Evolutionary conservation across 768 basidiomycete species (phyloP).

Genomic region (Lactarius sp.): DNA sequence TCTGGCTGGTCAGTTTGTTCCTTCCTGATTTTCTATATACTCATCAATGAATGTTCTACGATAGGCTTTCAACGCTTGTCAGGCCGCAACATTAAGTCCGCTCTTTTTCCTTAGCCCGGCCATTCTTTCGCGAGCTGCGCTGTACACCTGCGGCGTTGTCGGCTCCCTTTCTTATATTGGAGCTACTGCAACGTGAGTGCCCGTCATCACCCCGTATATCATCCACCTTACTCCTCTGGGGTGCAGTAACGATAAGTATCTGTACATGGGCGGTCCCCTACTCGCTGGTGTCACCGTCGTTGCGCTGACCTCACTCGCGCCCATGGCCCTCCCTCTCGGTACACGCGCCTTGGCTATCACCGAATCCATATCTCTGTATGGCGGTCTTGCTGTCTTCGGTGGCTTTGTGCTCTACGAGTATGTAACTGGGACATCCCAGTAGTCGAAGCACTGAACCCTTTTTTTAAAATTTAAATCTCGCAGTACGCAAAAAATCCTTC

Average conservation of each 20-base stretch:
- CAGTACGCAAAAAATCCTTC: constrained; percentile 81
- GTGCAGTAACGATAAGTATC: constrained; percentile 66
- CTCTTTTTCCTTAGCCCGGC: constrained; percentile 87
- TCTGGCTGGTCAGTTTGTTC: constrained; percentile 60
- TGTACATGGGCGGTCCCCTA: constrained; percentile 83
- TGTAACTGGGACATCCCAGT: constrained; percentile 26
- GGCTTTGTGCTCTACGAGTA: constrained; percentile 87
- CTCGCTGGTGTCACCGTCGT: constrained; percentile 88
- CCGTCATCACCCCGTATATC: background rate
- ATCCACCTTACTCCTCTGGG: background rate
- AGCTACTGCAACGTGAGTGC: constrained; percentile 71
- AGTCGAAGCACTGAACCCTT: background rate
- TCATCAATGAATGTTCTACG: background rate
- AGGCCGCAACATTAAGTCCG: constrained; percentile 82
- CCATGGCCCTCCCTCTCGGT: constrained; percentile 83
- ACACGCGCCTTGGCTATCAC: constrained; percentile 69
- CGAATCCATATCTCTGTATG: constrained; percentile 79
- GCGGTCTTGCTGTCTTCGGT: constrained; percentile 82
- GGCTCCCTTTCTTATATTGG: constrained; percentile 84
- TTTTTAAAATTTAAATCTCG: constrained; percentile 4
- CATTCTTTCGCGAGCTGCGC: constrained; percentile 77
- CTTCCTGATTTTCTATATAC: background rate
- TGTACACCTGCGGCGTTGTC: constrained; percentile 86
- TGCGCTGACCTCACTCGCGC: constrained; percentile 79
- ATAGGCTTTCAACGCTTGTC: constrained; percentile 80